Evolutionary conservation across 2,329 filamentous ascomycete species (phyloP).

Genomic region (Stemphylium vesicarium): DNA sequence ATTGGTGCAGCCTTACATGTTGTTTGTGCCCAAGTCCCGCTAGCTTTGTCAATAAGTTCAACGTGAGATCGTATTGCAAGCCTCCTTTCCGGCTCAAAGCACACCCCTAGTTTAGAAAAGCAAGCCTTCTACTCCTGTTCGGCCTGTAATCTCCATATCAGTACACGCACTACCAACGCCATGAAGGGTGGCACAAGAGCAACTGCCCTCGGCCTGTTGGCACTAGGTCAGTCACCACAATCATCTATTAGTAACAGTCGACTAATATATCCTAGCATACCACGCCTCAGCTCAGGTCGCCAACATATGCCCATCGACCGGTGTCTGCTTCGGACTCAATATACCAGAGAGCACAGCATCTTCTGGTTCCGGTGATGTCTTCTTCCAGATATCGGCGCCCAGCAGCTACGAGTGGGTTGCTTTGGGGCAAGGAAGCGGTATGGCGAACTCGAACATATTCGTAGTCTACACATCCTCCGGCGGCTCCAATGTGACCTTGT

Average conservation of each 20-base stretch:
- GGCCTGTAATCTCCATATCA: conserved; percentile 11
- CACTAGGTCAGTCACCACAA: conserved; percentile 32
- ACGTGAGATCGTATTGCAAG: too few relatives aligned
- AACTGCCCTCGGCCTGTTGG: conserved; percentile 30
- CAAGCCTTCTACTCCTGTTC: conserved; percentile 17
- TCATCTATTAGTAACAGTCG: neutral
- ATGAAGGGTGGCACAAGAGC: neutral
- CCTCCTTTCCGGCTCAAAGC: too few relatives aligned
- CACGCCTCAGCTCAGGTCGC: conserved; percentile 40
- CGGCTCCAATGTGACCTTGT: conserved; percentile 64
- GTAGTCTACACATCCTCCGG: conserved; percentile 61
- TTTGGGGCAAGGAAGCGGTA: conserved; percentile 61
- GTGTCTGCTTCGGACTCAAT: conserved; percentile 60
- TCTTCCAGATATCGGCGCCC: conserved; percentile 63
- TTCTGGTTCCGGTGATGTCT: conserved; percentile 62
- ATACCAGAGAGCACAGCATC: conserved; percentile 60
- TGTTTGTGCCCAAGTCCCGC: too few relatives aligned
- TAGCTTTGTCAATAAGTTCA: too few relatives aligned
- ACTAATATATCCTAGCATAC: conserved; percentile 34
- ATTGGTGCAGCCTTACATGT: too few relatives aligned
- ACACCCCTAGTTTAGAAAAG: neutral
- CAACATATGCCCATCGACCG: conserved; percentile 32
- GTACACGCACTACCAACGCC: neutral
- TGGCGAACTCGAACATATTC: conserved; percentile 65
- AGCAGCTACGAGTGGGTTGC: conserved; percentile 61